Evolutionary conservation across 2,329 filamentous ascomycete species (phyloP), one percentile per base, ranked within the genome.

Genomic region (Alternaria arborescens): DNA sequence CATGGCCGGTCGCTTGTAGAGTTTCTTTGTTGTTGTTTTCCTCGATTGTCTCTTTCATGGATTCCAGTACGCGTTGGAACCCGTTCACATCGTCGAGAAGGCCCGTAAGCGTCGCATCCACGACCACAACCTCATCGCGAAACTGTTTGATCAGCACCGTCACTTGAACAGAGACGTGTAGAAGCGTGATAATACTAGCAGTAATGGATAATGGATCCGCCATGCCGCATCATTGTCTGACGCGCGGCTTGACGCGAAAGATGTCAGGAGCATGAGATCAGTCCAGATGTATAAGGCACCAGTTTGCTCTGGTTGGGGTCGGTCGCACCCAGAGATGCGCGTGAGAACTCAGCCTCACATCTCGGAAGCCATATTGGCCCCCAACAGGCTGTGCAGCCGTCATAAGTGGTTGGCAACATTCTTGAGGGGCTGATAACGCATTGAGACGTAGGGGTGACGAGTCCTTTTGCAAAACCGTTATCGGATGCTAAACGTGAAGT

Each of bases 41-140:
- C 8, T 65, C 61, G 43, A 73, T 65, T 1, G 68, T 71, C 32
- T 71, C 70, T 60, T 62, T 66, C 68, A 71, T 70, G 12, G 68
- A 67, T 50, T 63, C 58, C 16, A 73, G 40, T 14, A 71, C 65
- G n/a, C 59, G 64, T 41, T 64, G 58, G 38, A 71, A 66, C 10
- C 60, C 58, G 18, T 66, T 66, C 16, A 73, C 66, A 56, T 71
- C 70, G 28, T 61, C 53, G 41, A 70, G 41, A 5, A 71, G 59
- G 11, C 68, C 68, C 10, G 48, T 64, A 11, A 71, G 62, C n/a
- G 65, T 70, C 12, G 61, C 55, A 47, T 73, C 65, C 14, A 70
- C 67, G 6, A 66, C 59, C n/a, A 20, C 58, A 6, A 67, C 64
- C 41, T 67, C 65, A 55, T 71, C 64, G 47, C 61, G 61, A 42